Percentiles rank a stretch among this genome's conserved stretches.
phyloP scores from a whole-genome alignment of 768 basidiomycete species.

The Boletus pseudopeckii region DNA sequence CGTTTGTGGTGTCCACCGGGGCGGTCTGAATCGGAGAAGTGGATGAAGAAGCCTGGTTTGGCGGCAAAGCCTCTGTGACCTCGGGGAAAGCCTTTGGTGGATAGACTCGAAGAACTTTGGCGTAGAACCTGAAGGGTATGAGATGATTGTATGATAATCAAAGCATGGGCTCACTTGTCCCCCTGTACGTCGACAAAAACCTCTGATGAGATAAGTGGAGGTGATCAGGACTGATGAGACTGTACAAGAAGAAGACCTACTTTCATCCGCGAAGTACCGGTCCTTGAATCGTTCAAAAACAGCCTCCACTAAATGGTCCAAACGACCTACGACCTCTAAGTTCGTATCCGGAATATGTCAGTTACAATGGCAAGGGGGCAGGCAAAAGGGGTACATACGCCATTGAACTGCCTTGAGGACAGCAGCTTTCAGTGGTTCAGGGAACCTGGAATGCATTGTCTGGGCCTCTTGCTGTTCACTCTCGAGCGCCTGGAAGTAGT shows the following conservation, averaged over 20 bases:
- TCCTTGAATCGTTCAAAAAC: conserved; percentile 96
- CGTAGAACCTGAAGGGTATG: conserved; percentile 61
- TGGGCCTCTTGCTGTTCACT: conserved; percentile 89
- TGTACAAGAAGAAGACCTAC: conserved; percentile 46
- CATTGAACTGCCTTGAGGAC: conserved; percentile 93
- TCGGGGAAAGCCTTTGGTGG: conserved; percentile 56
- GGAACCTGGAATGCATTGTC: conserved; percentile 87
- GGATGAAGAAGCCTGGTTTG: conserved; percentile 36
- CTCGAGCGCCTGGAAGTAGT: conserved; percentile 91
- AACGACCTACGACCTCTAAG: conserved; percentile 91
- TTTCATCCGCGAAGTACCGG: conserved; percentile 88
- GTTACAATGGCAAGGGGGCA: conserved; percentile 10
- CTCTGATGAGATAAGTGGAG: conserved; percentile 42
- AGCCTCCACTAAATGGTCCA: conserved; percentile 92
- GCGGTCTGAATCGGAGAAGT: conserved; percentile 43
- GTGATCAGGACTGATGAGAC: conserved; percentile 14
- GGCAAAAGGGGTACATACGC: conserved; percentile 61
- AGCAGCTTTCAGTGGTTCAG: conserved; percentile 87
- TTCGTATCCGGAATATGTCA: conserved; percentile 15
- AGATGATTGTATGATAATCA: conserved; percentile 12
- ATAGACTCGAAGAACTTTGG: conserved; percentile 74
- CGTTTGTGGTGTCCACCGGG: conserved; percentile 46
- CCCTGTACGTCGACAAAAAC: conserved; percentile 85
- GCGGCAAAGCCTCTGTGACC: conserved; percentile 32
- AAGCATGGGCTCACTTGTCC: conserved; percentile 61